These are phyloP conservation scores for Dipteronia sinensis DNA, from an alignment of 345 rosid species.

Conservation along the genomic window DNA sequence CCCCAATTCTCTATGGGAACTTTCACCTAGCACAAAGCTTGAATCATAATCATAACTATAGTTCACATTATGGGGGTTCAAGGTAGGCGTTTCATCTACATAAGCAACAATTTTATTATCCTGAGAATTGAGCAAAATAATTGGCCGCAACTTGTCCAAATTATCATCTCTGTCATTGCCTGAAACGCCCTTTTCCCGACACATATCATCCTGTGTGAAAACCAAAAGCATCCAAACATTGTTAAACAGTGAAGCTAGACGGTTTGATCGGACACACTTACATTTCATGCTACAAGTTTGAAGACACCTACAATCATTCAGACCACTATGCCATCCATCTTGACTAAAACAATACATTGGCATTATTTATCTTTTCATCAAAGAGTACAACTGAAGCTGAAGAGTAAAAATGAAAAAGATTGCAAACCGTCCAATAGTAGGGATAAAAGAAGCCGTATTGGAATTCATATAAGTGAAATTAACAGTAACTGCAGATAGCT, in stretches of 20 bases:
- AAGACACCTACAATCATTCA: not conserved
- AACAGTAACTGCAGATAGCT: not conserved
- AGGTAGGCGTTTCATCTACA: constrained; percentile 55
- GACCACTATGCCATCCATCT: not conserved
- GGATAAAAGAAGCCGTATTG: not conserved
- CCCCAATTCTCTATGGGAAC: constrained; percentile 67
- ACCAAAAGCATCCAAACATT: not conserved
- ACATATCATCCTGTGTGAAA: constrained; percentile 39
- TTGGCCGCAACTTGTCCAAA: constrained; percentile 34
- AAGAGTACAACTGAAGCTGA: too few relatives aligned
- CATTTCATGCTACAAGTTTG: not conserved
- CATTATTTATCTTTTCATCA: not conserved
- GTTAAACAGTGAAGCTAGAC: not conserved
- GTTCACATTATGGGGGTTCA: constrained; percentile 34
- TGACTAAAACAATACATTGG: not conserved
- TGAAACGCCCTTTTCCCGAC: constrained; percentile 15
- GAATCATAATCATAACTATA: constrained; percentile 60
- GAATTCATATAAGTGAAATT: not conserved
- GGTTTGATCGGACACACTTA: not conserved
- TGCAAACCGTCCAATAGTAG: not conserved
- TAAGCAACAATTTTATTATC: constrained; percentile 56
- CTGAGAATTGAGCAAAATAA: constrained; percentile 49
- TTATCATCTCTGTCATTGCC: constrained; percentile 17
- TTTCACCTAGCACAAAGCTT: constrained; percentile 64
- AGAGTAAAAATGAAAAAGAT: not conserved